These are phyloP conservation scores for Agaricus sinodeliciosus DNA, from an alignment of 768 basidiomycete species.

Conservation along the genomic window DNA sequence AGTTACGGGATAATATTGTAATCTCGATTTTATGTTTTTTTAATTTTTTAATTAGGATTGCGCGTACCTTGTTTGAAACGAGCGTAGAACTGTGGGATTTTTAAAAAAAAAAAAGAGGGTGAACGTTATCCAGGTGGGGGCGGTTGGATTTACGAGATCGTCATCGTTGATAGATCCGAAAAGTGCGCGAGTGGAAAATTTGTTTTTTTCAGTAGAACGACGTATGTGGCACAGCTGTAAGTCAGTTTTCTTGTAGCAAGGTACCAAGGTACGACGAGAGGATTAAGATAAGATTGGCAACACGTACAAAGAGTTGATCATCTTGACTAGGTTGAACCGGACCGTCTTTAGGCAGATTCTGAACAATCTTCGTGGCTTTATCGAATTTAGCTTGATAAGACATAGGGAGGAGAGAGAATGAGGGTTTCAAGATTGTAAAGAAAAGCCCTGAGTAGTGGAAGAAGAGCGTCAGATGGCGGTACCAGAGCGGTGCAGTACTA, in stretches of 20 bases:
- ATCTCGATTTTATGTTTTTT: too few relatives aligned
- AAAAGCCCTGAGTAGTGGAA: background rate
- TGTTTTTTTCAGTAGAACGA: too few relatives aligned
- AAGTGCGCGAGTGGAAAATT: background rate
- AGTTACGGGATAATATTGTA: too few relatives aligned
- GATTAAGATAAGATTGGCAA: constrained; percentile 7
- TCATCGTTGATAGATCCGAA: background rate
- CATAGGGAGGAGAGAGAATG: constrained; percentile 44
- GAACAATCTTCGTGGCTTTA: constrained; percentile 64
- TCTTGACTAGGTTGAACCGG: constrained; percentile 67
- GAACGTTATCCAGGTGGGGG: too few relatives aligned
- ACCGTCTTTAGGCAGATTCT: constrained; percentile 70
- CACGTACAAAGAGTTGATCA: constrained; percentile 73
- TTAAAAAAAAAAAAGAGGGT: too few relatives aligned
- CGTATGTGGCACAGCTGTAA: background rate
- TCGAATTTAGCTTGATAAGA: constrained; percentile 61
- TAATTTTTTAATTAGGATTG: constrained; percentile 5
- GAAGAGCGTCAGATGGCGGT: too few relatives aligned
- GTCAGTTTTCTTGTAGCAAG: background rate
- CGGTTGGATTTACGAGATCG: too few relatives aligned
- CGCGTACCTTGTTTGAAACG: constrained; percentile 85
- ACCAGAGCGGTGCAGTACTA: too few relatives aligned
- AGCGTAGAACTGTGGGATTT: constrained; percentile 70
- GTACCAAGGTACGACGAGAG: constrained; percentile 1
- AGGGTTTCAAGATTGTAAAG: constrained; percentile 1